Conservation (phyloP, 2,329 filamentous ascomycete genomes). For the Colletotrichum graminicola region DNA sequence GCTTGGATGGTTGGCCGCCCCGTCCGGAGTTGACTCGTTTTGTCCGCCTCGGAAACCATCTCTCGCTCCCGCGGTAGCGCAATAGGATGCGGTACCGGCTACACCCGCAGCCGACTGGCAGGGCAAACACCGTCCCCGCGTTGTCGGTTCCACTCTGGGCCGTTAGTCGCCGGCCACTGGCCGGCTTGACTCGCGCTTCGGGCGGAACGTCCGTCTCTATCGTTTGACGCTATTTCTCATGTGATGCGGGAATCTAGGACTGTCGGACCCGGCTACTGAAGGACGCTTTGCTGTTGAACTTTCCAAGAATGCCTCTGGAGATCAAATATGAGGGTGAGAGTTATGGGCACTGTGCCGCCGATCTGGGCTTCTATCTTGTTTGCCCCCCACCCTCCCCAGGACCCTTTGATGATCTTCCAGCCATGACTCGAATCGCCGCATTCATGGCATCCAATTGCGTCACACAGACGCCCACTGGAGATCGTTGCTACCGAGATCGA, state of each 20-base stretch:
- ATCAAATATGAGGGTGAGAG: neutral
- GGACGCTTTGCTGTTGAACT: neutral
- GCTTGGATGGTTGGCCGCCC: slow-evolving; percentile 4
- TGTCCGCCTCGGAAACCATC: slow-evolving; percentile 3
- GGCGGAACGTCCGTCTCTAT: neutral
- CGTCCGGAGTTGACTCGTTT: slow-evolving; percentile 3
- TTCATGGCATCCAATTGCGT: neutral
- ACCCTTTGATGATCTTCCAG: slow-evolving; percentile 19
- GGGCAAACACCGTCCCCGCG: slow-evolving; percentile 26
- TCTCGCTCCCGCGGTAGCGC: neutral
- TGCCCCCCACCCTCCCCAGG: slow-evolving; percentile 10
- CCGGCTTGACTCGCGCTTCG: slow-evolving; percentile 12
- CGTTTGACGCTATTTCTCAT: neutral
- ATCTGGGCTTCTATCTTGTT: neutral
- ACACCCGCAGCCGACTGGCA: slow-evolving; percentile 27
- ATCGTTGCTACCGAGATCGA: too few species aligned
- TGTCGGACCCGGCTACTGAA: neutral
- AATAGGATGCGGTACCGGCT: slow-evolving; percentile 16
- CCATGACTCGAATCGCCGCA: neutral
- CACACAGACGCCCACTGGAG: neutral
- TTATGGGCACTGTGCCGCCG: slow-evolving; percentile 5
- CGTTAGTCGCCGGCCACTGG: slow-evolving; percentile 20
- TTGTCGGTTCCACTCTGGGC: slow-evolving; percentile 22
- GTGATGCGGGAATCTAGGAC: neutral
- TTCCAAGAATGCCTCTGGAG: neutral